phyloP scores from a whole-genome alignment of 345 rosid species.

The Dipteronia sinensis region DNA sequence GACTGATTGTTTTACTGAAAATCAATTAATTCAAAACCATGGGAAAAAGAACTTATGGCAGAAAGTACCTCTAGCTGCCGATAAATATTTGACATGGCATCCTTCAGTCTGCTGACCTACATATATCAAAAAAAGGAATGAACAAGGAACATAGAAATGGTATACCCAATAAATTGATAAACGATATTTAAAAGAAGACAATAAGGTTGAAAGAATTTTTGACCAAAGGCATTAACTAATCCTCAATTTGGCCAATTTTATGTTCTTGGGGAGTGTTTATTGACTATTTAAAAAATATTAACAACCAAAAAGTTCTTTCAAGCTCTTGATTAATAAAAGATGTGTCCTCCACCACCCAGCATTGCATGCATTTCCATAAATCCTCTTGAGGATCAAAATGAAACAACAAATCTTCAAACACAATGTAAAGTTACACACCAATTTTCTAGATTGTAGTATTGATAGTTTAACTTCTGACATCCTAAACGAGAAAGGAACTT shows the following conservation, averaged over 20 bases:
- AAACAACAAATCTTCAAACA: background rate
- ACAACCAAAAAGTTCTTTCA: conserved; percentile 7
- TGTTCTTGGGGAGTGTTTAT: background rate
- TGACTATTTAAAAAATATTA: background rate
- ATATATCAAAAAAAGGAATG: conserved; percentile 15
- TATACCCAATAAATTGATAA: conserved; percentile 11
- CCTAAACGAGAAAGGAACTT: background rate
- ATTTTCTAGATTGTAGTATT: background rate
- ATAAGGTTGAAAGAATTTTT: conserved; percentile 8
- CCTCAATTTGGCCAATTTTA: conserved; percentile 1
- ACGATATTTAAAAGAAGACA: background rate
- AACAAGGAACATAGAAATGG: conserved; percentile 12
- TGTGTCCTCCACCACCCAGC: background rate
- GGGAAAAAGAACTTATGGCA: background rate
- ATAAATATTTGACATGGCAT: conserved; percentile 84
- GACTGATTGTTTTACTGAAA: background rate
- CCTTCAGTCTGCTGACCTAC: conserved; percentile 85
- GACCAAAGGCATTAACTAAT: background rate
- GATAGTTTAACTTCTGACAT: background rate
- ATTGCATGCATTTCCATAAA: conserved; percentile 13
- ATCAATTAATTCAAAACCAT: background rate
- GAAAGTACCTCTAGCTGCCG: conserved; percentile 73
- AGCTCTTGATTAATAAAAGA: background rate
- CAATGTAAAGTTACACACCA: background rate
- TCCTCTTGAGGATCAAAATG: background rate